A percentile compares a stretch with the other conserved stretches of the same genome.
phyloP scores from a whole-genome alignment of 1,139 yeast species.

The Wickerhamomyces sp. region DNA sequence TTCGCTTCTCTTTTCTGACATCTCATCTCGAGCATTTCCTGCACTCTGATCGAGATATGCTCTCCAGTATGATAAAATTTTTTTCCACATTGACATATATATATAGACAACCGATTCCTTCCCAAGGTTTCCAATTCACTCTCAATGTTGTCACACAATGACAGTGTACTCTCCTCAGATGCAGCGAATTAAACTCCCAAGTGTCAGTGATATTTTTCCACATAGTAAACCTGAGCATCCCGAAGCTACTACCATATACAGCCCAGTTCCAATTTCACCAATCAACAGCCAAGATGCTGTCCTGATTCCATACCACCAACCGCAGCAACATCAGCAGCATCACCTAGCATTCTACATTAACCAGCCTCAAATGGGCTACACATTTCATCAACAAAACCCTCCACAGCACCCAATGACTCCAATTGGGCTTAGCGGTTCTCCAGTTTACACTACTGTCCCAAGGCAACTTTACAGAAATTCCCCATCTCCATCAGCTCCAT shows the following conservation, averaged over 20 bases:
- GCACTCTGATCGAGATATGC: not conserved
- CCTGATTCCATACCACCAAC: constrained; percentile 1
- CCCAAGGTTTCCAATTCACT: not conserved
- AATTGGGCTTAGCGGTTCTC: constrained; percentile 3
- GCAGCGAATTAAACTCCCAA: constrained; percentile 14
- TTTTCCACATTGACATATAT: not conserved
- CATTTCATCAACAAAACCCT: not conserved
- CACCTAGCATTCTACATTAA: not conserved
- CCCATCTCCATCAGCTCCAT: not conserved
- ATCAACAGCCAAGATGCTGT: not conserved
- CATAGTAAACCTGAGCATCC: not conserved
- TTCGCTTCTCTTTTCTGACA: not conserved
- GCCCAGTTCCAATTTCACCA: not conserved
- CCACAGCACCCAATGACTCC: constrained; percentile 1
- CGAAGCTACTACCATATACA: not conserved
- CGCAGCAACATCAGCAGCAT: not conserved
- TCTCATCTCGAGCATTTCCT: not conserved
- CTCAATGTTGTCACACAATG: not conserved
- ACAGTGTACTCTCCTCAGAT: not conserved
- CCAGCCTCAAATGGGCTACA: constrained; percentile 1
- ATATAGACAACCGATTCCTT: not conserved
- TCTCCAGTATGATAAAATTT: not conserved
- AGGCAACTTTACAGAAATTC: constrained; percentile 1
- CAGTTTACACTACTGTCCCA: constrained; percentile 2
- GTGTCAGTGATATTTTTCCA: constrained; percentile 15